phyloP scores from a whole-genome alignment of 2,329 filamentous ascomycete genomes.

The Penicillium thymicola region DNA sequence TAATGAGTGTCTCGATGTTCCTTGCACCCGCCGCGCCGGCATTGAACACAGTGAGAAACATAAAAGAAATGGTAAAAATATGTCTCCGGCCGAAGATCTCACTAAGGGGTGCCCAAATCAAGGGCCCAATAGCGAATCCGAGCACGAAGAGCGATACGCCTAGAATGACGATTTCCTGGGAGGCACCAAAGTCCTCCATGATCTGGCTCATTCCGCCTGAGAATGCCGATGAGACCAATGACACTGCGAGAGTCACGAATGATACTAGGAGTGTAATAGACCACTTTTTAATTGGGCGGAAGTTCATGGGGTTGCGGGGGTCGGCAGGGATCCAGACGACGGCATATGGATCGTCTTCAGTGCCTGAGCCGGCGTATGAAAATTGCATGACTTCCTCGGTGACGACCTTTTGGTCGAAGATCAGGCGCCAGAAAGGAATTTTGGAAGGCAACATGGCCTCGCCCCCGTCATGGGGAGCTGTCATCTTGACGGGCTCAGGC shows the following conservation, averaged over 20 bases:
- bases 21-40: constrained; percentile 55
- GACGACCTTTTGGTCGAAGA: constrained; percentile 58
- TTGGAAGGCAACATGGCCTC: constrained; percentile 22
- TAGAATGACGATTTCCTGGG: constrained; percentile 55
- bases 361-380: constrained; percentile 60
- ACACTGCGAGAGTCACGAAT: constrained; percentile 63
- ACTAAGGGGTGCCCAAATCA: constrained; percentile 64
- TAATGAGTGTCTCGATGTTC: constrained; percentile 57
- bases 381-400: constrained; percentile 56
- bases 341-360: constrained; percentile 62
- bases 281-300: constrained; percentile 61
- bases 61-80: constrained; percentile 48
- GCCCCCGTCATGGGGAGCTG: constrained; percentile 1
- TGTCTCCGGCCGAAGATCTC: constrained; percentile 58
- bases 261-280: constrained; percentile 61
- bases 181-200: constrained; percentile 54
- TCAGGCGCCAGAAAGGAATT: constrained; percentile 49
- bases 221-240: constrained; percentile 64
- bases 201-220: constrained; percentile 39
- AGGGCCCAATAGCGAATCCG: constrained; percentile 58
- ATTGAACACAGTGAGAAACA: constrained; percentile 55
- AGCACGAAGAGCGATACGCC: constrained; percentile 64
- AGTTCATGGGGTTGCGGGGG: constrained; percentile 64
- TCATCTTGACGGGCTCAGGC: constrained; percentile 1
- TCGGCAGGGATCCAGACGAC: constrained; percentile 68